These are phyloP conservation scores for Iris pallida DNA, from an alignment of 116 monocot genomes.

Conservation along the genomic window DNA sequence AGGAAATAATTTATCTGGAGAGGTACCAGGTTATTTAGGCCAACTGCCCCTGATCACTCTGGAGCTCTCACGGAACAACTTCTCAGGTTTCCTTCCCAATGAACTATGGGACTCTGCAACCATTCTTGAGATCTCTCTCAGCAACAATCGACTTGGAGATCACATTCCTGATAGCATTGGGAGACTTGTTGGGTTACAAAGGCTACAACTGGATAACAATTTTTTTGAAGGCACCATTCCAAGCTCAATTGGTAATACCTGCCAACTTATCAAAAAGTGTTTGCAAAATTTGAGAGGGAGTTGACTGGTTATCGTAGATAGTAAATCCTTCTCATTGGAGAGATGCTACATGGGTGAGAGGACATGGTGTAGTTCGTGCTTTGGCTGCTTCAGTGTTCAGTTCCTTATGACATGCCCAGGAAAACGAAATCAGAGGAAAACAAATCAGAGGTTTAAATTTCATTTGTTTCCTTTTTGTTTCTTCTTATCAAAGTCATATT, in stretches of 20 bases:
- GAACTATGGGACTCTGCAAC: constrained; percentile 36
- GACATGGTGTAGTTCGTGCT: too few species aligned
- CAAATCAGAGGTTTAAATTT: too few species aligned
- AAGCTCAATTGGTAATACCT: constrained; percentile 42
- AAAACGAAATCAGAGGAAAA: too few species aligned
- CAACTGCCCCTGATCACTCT: constrained; percentile 46
- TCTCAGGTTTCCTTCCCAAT: constrained; percentile 42
- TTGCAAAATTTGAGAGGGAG: too few species aligned
- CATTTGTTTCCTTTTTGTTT: too few species aligned
- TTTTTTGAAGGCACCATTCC: constrained; percentile 45
- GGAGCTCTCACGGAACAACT: constrained; percentile 46
- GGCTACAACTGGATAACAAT: constrained; percentile 45
- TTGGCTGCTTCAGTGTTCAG: too few species aligned
- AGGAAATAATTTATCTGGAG: constrained; percentile 39
- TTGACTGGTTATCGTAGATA: too few species aligned
- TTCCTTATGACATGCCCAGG: too few species aligned
- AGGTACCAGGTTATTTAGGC: constrained; percentile 44
- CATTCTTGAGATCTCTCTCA: constrained; percentile 37
- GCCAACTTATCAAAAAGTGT: too few species aligned
- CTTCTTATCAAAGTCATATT: too few species aligned
- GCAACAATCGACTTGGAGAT: constrained; percentile 35
- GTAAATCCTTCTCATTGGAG: too few species aligned
- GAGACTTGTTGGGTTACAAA: constrained; percentile 20
- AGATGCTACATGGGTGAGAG: too few species aligned
- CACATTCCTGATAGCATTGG: constrained; percentile 36